Percentiles rank a stretch among this genome's conserved stretches.
These are phyloP conservation scores for Chaetomium fimeti DNA, from an alignment of 495 filamentous ascomycete genomes.

Conservation along the genomic window DNA sequence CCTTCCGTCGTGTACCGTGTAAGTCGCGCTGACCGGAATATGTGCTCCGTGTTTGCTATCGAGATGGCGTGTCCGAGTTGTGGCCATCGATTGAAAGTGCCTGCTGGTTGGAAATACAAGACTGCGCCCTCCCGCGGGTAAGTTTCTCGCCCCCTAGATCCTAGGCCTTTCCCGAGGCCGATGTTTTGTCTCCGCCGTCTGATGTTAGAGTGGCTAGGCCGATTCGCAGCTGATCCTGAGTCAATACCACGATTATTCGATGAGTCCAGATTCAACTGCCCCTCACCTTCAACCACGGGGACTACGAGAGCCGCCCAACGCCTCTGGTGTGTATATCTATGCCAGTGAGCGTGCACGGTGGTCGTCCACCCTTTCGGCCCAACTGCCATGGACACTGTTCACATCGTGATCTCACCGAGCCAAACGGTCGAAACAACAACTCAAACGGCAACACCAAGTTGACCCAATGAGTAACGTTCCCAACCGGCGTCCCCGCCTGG, in stretches of 20 bases:
- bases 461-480: slow-evolving; percentile 10
- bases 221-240: not conserved
- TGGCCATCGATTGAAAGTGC: not conserved
- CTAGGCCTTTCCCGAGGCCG: not conserved
- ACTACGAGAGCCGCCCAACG: not conserved
- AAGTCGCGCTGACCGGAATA: slow-evolving; percentile 2
- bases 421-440: not conserved
- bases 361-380: not conserved
- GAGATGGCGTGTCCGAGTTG: not conserved
- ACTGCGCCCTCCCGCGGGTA: not conserved
- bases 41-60: not conserved
- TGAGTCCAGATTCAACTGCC: slow-evolving; percentile 8
- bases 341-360: not conserved
- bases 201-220: not conserved
- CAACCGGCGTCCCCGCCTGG: slow-evolving; percentile 10
- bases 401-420: not conserved
- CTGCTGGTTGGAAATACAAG: not conserved
- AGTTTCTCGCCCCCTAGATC: not conserved
- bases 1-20: not conserved
- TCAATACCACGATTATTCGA: not conserved
- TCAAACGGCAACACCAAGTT: not conserved
- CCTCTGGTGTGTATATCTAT: not conserved
- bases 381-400: not conserved
- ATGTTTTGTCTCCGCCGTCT: not conserved
- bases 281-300: not conserved